These are phyloP conservation scores for Wickerhamiella slavikovae DNA, from an alignment of 805 yeast species.

Conservation along the genomic window DNA sequence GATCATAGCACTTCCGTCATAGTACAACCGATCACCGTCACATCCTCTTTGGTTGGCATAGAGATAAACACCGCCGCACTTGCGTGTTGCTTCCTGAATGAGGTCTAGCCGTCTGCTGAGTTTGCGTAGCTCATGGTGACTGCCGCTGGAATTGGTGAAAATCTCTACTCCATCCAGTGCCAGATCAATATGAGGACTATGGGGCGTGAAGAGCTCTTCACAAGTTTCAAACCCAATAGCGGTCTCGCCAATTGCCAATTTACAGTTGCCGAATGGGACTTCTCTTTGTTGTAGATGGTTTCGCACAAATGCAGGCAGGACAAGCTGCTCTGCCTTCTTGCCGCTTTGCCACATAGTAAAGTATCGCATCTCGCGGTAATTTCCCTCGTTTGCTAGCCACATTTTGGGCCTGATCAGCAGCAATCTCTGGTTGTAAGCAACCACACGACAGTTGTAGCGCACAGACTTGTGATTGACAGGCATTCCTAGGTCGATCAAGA, in stretches of 20 bases:
- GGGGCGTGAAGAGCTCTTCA: conserved; percentile 92
- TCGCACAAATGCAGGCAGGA: conserved; percentile 51
- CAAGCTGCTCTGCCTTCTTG: conserved; percentile 48
- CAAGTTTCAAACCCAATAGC: conserved; percentile 95
- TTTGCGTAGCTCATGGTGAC: conserved; percentile 92
- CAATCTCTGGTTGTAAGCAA: conserved; percentile 62
- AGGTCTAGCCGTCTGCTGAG: conserved; percentile 65
- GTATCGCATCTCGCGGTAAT: conserved; percentile 92
- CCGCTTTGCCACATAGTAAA: conserved; percentile 88
- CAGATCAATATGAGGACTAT: conserved; percentile 83
- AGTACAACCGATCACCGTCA: conserved; percentile 91
- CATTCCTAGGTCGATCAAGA: conserved; percentile 82
- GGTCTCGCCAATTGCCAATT: conserved; percentile 64
- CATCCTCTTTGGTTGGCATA: conserved; percentile 95
- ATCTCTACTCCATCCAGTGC: conserved; percentile 95
- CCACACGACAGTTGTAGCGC: conserved; percentile 76
- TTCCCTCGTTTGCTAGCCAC: conserved; percentile 92
- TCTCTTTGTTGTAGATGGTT: conserved; percentile 41
- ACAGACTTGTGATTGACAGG: conserved; percentile 77
- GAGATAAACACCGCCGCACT: conserved; percentile 90
- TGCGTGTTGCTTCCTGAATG: conserved; percentile 79
- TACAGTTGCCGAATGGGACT: conserved; percentile 82
- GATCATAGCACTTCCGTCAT: conserved; percentile 93
- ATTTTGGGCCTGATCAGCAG: conserved; percentile 80
- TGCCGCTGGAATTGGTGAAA: conserved; percentile 85